These are phyloP conservation scores for Bruguiera parviflora DNA, from an alignment of 345 rosid genomes.

Conservation along the genomic window DNA sequence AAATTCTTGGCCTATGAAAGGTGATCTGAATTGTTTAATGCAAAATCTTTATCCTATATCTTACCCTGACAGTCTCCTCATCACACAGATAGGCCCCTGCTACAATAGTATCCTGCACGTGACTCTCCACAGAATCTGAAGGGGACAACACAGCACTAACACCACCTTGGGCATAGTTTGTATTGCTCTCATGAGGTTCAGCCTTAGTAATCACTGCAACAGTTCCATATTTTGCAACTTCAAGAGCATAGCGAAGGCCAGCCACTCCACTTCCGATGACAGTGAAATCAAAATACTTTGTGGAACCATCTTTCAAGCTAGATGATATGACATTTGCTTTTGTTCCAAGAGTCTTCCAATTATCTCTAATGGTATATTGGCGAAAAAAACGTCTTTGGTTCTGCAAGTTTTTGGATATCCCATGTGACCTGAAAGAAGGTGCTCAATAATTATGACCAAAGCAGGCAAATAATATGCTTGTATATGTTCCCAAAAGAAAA, in stretches of 20 bases:
- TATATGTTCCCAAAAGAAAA: not conserved
- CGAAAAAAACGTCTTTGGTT: conserved; percentile 36
- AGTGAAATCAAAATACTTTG: conserved; percentile 78
- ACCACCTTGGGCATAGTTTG: conserved; percentile 98
- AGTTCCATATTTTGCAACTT: conserved; percentile 86
- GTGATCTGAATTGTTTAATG: not conserved
- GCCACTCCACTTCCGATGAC: conserved; percentile 98
- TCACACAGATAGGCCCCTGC: conserved; percentile 97
- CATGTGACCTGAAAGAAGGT: conserved; percentile 48
- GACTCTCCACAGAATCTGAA: conserved; percentile 94
- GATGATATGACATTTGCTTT: conserved; percentile 32
- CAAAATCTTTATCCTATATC: conserved; percentile 19
- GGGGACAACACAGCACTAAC: conserved; percentile 95
- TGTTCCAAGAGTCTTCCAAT: conserved; percentile 30
- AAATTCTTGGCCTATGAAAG: not conserved
- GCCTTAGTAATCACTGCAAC: conserved; percentile 94
- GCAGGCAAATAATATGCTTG: conserved; percentile 7
- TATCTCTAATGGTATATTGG: conserved; percentile 22
- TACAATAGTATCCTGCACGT: conserved; percentile 90
- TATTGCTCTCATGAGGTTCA: conserved; percentile 96
- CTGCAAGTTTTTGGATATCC: conserved; percentile 44
- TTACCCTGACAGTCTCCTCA: conserved; percentile 92
- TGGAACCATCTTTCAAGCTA: conserved; percentile 43
- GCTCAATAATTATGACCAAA: not conserved
- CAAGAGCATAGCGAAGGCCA: conserved; percentile 90